A percentile compares a stretch with the other conserved stretches of the same genome.
phyloP scores from a whole-genome alignment of 2,329 filamentous ascomycete species.

The Cordyceps fumosorosea region DNA sequence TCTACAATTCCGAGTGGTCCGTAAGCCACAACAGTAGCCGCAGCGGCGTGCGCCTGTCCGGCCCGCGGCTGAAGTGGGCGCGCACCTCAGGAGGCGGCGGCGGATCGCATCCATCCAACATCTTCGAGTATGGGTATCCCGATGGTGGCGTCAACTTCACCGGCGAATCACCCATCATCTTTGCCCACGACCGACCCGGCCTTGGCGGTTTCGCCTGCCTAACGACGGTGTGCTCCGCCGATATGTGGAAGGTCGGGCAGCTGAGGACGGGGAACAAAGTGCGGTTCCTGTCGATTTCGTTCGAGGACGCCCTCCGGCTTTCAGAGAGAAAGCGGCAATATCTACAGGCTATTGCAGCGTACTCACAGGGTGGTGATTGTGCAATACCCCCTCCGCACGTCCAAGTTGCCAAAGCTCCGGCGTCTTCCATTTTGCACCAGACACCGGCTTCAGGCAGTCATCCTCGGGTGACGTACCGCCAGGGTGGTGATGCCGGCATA shows the following conservation, averaged over 20 bases:
- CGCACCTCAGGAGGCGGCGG: slow-evolving; percentile 55
- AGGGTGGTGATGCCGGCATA: background rate
- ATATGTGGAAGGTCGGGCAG: slow-evolving; percentile 57
- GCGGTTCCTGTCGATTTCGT: background rate
- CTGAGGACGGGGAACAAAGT: slow-evolving; percentile 48
- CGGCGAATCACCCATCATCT: slow-evolving; percentile 53
- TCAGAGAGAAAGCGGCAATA: background rate
- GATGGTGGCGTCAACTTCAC: slow-evolving; percentile 54
- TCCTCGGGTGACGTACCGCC: background rate
- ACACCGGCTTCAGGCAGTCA: background rate
- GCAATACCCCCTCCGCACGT: background rate
- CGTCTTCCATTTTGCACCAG: background rate
- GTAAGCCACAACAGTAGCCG: slow-evolving; percentile 55
- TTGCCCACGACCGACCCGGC: slow-evolving; percentile 52
- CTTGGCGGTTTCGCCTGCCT: slow-evolving; percentile 54
- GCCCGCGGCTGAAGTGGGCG: slow-evolving; percentile 53
- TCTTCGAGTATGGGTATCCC: slow-evolving; percentile 54
- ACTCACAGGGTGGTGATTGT: background rate
- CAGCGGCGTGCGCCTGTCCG: slow-evolving; percentile 53
- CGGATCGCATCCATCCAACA: slow-evolving; percentile 54
- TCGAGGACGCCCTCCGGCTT: background rate
- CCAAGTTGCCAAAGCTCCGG: background rate
- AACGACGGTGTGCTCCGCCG: slow-evolving; percentile 48
- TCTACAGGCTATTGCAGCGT: background rate
- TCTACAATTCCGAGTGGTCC: slow-evolving; percentile 51